Percentiles rank a stretch among this genome's conserved stretches.
Evolutionary conservation across 192 early-diverging fungal species (phyloP).

Genomic region (Linnemannia zychae): DNA sequence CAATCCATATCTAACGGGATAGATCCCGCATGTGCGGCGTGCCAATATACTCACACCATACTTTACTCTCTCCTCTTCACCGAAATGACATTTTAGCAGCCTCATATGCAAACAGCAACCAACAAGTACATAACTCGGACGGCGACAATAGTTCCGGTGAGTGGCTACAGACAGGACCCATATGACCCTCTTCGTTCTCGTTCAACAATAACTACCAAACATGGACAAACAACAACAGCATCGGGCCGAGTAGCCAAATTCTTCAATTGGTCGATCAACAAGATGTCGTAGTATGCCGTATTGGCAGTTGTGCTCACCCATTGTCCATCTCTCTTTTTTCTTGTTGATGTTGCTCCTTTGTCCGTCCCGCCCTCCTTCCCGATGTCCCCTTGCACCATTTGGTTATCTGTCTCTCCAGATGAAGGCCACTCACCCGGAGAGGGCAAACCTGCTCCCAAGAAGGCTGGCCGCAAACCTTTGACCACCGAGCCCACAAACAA

Average conservation of each 20-base stretch:
- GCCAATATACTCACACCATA: background rate
- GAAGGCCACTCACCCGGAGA: conserved; percentile 47
- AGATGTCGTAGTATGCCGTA: background rate
- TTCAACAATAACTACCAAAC: background rate
- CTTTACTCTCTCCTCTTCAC: background rate
- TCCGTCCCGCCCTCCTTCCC: background rate
- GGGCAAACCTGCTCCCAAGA: conserved; percentile 65
- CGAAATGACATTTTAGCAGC: background rate
- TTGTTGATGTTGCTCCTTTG: background rate
- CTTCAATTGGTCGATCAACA: background rate
- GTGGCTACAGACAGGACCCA: background rate
- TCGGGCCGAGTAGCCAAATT: background rate
- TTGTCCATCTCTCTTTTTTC: background rate
- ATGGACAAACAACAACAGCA: background rate
- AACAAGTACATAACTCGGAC: conserved; percentile 26
- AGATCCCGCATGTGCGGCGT: background rate
- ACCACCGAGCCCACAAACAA: conserved; percentile 65
- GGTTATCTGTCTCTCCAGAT: conserved; percentile 22
- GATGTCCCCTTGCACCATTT: background rate
- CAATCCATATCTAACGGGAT: background rate
- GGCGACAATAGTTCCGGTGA: conserved; percentile 48
- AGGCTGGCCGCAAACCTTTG: conserved; percentile 74
- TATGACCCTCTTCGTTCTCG: too few relatives aligned
- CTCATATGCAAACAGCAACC: conserved; percentile 4
- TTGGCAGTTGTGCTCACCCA: background rate